A percentile compares a stretch with the other conserved stretches of the same genome.
Conservation (phyloP, 192 early-diverging fungal species). For the Coemansia sp. region DNA sequence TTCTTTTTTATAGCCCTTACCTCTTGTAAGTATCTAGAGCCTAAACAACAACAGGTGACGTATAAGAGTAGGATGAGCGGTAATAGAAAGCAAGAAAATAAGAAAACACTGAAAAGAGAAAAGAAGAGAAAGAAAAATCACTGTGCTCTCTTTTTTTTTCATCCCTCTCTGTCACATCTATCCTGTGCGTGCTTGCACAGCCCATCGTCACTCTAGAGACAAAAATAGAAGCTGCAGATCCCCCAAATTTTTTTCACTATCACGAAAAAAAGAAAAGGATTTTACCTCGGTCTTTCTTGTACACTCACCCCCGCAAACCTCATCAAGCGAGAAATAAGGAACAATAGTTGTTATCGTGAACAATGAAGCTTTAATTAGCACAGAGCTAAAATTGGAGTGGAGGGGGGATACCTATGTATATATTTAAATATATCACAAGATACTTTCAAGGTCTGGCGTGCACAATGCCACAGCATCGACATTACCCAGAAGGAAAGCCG, state of each 20-base stretch:
- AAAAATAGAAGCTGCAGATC: slow-evolving; percentile 8
- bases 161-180: background rate
- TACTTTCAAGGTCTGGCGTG: slow-evolving; percentile 48
- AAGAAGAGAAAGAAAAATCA: background rate
- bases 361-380: slow-evolving; percentile 1
- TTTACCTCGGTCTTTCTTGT: background rate
- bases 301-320: background rate
- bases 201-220: background rate
- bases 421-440: slow-evolving; percentile 11
- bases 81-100: background rate
- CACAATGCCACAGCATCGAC: slow-evolving; percentile 41
- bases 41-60: background rate
- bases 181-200: background rate
- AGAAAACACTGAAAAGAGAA: background rate
- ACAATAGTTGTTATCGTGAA: background rate
- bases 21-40: background rate
- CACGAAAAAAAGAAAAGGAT: background rate
- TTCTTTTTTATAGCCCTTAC: background rate
- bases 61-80: background rate
- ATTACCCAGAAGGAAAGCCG: slow-evolving; percentile 45
- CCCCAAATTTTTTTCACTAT: background rate
- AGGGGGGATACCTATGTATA: background rate
- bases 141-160: background rate
- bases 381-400: background rate
- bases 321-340: background rate